Base-by-base conservation (phyloP, 495 filamentous ascomycete genomes). In the Cairneyella variabilis region DNA sequence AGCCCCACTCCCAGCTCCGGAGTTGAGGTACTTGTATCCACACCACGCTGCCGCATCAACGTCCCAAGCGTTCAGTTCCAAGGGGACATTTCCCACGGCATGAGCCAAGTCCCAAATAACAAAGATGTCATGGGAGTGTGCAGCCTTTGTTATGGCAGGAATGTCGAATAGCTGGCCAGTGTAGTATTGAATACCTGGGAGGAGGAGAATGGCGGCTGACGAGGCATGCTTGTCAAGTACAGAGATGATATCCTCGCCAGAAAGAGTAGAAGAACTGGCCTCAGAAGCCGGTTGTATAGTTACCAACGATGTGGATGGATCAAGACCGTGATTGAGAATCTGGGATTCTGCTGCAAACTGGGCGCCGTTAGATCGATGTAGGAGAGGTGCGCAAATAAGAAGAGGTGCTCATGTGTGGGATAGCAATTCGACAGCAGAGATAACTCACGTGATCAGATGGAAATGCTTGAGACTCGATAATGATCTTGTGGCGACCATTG, bases 11-110 rank as follows among this genome's bases (percentile, higher is more conserved):
- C 93, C 93, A 1, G 93, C 92, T 0, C 95, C 95, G 46, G 82
- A 80, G 64, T 96, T 97, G 53, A 98, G 77, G 65, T 98, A 98
- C 70, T 98, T 98, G 74, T 98, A 98, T 44, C 78, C 88, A 68
- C 93, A 98, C 93, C 93, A 98, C n/a, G 77, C 88, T 3, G 93
- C 91, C 52, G 95, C 95, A 68, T 98, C 93, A 23, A 97, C 91
- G 48, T 91, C 80, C 95, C 95, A 97, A 62, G 89, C 86, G 66
- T 96, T 89, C 21, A 98, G 78, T 20, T 75, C 69, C 12, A 97
- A 71, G 10, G 85, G 80, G 3, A 97, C 89, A 68, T 98, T 98
- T 26, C 95, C 93, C 6, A 83, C 89, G 9, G 91, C 93, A 69
- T 98, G 93, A 3, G 93, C 93, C 52, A 97, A 85, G 66, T 98